phyloP scores from a whole-genome alignment of 257 asterid genomes.

The Salvia hispanica region DNA sequence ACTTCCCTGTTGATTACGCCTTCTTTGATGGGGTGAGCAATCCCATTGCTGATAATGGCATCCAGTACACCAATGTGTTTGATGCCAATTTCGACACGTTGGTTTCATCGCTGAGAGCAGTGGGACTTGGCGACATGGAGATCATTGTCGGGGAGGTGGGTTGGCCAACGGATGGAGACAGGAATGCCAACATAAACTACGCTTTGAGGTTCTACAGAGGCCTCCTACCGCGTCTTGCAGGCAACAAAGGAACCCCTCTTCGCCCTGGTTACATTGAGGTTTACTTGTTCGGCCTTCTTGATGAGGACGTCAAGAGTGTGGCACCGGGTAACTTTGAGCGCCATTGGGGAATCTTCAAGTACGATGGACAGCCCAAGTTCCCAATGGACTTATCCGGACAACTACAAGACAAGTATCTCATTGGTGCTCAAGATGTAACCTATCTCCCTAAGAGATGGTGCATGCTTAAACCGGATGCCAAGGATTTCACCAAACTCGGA shows the following conservation, averaged over 20 bases:
- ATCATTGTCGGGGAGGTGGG: constrained; percentile 82
- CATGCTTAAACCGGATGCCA: constrained; percentile 50
- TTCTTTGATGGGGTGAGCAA: constrained; percentile 64
- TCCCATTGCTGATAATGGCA: constrained; percentile 57
- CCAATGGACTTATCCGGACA: constrained; percentile 69
- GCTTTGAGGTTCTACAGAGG: constrained; percentile 69
- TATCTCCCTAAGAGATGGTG: constrained; percentile 71
- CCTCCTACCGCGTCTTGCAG: constrained; percentile 61
- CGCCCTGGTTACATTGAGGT: constrained; percentile 67
- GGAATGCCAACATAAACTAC: constrained; percentile 52
- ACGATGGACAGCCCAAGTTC: constrained; percentile 84
- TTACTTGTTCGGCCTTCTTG: constrained; percentile 79
- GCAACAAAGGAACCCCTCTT: constrained; percentile 74
- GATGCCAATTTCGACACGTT: constrained; percentile 82
- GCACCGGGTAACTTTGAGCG: constrained; percentile 82
- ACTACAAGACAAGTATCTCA: constrained; percentile 47
- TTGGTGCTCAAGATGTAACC: constrained; percentile 57
- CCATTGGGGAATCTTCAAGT: constrained; percentile 79
- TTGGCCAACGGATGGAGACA: constrained; percentile 80
- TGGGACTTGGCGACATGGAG: constrained; percentile 60
- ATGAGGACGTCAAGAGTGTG: constrained; percentile 70
- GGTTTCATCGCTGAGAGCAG: constrained; percentile 59
- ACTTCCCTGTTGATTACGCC: constrained; percentile 75
- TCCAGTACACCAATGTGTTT: constrained; percentile 62
- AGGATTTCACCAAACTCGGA: constrained; percentile 54